Percentiles rank a stretch among this genome's conserved stretches.
These are phyloP conservation scores for Ehretia macrophylla DNA, from an alignment of 257 asterid genomes.

Conservation along the genomic window DNA sequence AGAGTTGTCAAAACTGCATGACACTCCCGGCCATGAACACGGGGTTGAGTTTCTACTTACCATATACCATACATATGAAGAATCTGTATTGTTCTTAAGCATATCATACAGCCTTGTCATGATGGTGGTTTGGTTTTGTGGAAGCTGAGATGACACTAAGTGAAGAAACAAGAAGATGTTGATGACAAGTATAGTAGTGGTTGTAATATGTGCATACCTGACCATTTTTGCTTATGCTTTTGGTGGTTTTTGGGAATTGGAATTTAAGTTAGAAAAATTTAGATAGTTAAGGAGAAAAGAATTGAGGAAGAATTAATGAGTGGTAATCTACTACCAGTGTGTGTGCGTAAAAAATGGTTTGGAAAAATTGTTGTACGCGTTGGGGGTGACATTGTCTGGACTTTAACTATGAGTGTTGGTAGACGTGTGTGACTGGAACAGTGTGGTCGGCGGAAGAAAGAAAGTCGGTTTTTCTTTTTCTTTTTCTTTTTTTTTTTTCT, in stretches of 20 bases:
- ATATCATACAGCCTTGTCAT: constrained; percentile 20
- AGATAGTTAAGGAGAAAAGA: background rate
- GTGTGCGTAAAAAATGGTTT: constrained; percentile 2
- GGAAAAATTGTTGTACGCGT: constrained; percentile 6
- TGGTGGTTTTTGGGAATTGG: background rate
- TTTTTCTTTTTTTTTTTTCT: too few species aligned
- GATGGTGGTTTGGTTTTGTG: constrained; percentile 13
- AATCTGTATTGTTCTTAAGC: constrained; percentile 10
- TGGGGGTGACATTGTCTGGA: constrained; percentile 19
- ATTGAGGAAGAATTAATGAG: background rate
- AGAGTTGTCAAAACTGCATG: constrained; percentile 38
- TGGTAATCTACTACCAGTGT: too few species aligned
- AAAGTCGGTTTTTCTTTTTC: too few species aligned
- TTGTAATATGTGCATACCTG: constrained; percentile 1
- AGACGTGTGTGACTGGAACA: too few species aligned
- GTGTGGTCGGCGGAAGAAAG: too few species aligned
- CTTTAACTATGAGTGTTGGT: too few species aligned
- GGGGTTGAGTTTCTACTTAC: constrained; percentile 35
- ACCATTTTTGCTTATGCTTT: background rate
- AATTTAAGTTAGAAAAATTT: background rate
- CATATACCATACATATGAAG: constrained; percentile 15
- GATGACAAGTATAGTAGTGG: background rate
- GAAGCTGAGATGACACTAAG: constrained; percentile 16
- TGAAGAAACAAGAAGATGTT: constrained; percentile 11
- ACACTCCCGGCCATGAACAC: constrained; percentile 74